A percentile compares a stretch with the other conserved stretches of the same genome.
These are phyloP conservation scores for Lipomyces sp. DNA, from an alignment of 805 yeast species.

Conservation along the genomic window DNA sequence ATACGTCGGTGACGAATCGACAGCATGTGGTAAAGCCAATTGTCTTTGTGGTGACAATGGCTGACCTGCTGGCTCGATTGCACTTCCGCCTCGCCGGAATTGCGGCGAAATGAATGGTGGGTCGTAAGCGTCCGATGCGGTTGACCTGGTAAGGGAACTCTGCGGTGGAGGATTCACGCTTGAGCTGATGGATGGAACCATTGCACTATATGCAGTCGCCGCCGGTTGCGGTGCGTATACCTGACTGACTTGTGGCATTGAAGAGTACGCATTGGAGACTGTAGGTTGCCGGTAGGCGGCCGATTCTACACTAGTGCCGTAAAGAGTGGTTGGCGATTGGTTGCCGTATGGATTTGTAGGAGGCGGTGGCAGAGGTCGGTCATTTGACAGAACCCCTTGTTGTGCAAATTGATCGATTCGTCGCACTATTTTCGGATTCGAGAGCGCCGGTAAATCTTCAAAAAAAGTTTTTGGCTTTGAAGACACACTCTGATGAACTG, in stretches of 20 bases:
- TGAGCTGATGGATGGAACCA: constrained; percentile 12
- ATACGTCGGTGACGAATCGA: neutral
- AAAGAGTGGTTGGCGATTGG: constrained; percentile 12
- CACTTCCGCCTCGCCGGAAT: neutral
- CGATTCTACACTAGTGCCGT: neutral
- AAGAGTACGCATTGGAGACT: constrained; percentile 7
- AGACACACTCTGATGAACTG: constrained; percentile 10
- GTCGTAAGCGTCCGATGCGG: constrained; percentile 25
- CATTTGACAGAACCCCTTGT: constrained; percentile 5
- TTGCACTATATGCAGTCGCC: neutral
- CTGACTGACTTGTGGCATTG: neutral
- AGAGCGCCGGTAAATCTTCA: constrained; percentile 25
- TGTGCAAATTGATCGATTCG: constrained; percentile 24
- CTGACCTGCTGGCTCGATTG: neutral
- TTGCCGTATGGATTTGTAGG: constrained; percentile 5
- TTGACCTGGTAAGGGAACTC: constrained; percentile 7
- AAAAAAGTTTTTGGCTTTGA: constrained; percentile 19
- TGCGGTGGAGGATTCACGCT: constrained; percentile 9
- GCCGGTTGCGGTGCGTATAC: constrained; percentile 16
- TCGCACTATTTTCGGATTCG: constrained; percentile 19
- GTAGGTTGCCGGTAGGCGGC: constrained; percentile 17
- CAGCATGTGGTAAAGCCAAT: neutral
- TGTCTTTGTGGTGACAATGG: neutral
- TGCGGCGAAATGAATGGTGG: constrained; percentile 20
- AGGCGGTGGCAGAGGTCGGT: constrained; percentile 5